A percentile compares a stretch with the other conserved stretches of the same genome.
Evolutionary conservation across 139 green algal species (phyloP).

Genomic region (Diplosphaera chodatii): DNA sequence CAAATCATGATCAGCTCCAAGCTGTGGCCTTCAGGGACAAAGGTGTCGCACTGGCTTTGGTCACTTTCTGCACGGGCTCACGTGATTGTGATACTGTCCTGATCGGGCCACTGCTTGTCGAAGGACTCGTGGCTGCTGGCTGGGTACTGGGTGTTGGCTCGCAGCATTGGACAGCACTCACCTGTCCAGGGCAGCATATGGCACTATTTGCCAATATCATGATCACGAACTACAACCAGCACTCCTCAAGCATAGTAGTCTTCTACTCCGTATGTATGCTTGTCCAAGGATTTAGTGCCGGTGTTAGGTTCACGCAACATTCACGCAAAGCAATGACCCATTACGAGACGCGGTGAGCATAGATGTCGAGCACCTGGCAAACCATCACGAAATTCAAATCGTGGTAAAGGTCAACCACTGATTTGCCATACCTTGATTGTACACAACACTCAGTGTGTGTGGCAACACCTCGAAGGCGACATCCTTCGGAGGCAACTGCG

Average conservation of each 20-base stretch:
- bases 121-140: not conserved
- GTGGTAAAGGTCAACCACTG: not conserved
- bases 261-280: too few relatives aligned
- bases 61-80: too few relatives aligned
- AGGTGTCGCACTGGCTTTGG: not conserved
- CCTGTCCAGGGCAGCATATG: not conserved
- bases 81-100: not conserved
- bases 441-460: not conserved
- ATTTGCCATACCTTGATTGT: not conserved
- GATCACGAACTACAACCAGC: too few relatives aligned
- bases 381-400: not conserved
- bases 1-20: too few relatives aligned
- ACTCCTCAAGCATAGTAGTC: too few relatives aligned
- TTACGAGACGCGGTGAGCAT: conserved; percentile 36
- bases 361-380: too few relatives aligned
- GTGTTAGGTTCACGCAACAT: too few relatives aligned
- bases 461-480: not conserved
- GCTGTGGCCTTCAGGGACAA: too few relatives aligned
- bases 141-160: not conserved
- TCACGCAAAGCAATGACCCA: too few relatives aligned
- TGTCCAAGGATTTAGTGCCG: too few relatives aligned
- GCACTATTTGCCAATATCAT: too few relatives aligned
- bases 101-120: not conserved
- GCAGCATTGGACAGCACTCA: not conserved
- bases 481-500: not conserved